Evolutionary conservation across 768 basidiomycete genomes (phyloP), one percentile per base, ranked within the genome.

Genomic region (Polyporus arcularius): DNA sequence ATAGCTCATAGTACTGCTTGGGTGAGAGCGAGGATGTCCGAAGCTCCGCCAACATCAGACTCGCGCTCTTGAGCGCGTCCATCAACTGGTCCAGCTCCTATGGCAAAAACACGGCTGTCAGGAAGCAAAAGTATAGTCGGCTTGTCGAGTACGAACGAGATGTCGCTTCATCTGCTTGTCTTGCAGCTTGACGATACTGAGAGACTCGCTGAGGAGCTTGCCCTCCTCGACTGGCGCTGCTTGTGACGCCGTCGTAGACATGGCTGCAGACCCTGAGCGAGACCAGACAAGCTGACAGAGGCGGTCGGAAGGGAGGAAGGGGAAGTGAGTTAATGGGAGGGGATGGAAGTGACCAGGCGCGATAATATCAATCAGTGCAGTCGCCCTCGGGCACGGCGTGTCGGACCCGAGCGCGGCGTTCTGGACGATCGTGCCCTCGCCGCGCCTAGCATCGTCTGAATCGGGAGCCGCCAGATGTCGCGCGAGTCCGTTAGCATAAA

Each of bases 1-100:
- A 98, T 39, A 98, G 87, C 78, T 98, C 97, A 73, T 98, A 98
- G 76, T 99, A 99, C 71, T 98, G 95, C 72, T 99, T 99, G 11
- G 95, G 93, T 2, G 92, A 90, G 65, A 98, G 81, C 10, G 92
- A 92, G 2, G 92, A 94, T 0, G 96, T 98, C 57, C 97, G 84
- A 26, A 98, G 82, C 71, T 98, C 97, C 11, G 94, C 93, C 53
- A 99, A 86, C 96, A 98, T 98, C 59, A 95, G 83, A 70, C 95
- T 97, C 2, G 97, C 96, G 60, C 90, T 90, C 79, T 99, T 98
- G 69, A 98, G 81, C 12, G 94, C 96, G 73, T 99, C 96, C 97
- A 99, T 99, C 63, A 98, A 88, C 71, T 95, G 92, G 77, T 98
- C 96, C 66, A 87, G 76, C 74, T 98, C 94, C 95, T 97, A 69